A percentile compares a stretch with the other conserved stretches of the same genome.
These are phyloP conservation scores for Astrephomene gubernaculifera DNA, from an alignment of 139 green algal genomes.

Conservation along the genomic window DNA sequence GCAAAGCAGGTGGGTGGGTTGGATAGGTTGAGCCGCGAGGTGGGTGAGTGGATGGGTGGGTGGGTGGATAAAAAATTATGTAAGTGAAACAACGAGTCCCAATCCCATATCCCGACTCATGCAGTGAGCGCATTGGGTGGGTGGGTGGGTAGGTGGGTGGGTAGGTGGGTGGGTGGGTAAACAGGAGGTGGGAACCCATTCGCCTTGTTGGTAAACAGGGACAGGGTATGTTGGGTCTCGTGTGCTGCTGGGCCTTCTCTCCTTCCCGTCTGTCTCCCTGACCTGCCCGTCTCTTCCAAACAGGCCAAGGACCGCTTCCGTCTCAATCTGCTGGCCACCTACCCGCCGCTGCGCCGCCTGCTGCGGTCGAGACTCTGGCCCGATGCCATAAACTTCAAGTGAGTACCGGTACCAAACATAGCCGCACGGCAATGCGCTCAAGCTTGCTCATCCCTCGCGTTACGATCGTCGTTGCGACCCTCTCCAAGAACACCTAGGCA, in stretches of 20 bases:
- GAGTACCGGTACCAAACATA: not conserved
- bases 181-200: too few relatives aligned
- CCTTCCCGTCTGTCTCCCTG: not conserved
- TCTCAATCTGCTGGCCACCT: constrained; percentile 62
- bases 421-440: not conserved
- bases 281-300: not conserved
- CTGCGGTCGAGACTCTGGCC: constrained; percentile 72
- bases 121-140: not conserved
- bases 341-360: constrained; percentile 63
- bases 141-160: not conserved
- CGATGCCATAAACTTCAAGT: constrained; percentile 77
- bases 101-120: not conserved
- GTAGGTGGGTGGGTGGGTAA: not conserved
- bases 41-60: too few relatives aligned
- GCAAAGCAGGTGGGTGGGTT: constrained; percentile 53
- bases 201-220: too few relatives aligned
- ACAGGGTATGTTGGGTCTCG: too few relatives aligned
- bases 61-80: too few relatives aligned
- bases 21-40: too few relatives aligned
- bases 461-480: too few relatives aligned
- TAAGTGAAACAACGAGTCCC: too few relatives aligned
- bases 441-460: not conserved
- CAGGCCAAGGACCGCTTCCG: constrained; percentile 63
- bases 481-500: not conserved
- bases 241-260: too few relatives aligned